Evolutionary conservation across 2,329 filamentous ascomycete genomes (phyloP).

Genomic region (Cryphonectria nitschkei): DNA sequence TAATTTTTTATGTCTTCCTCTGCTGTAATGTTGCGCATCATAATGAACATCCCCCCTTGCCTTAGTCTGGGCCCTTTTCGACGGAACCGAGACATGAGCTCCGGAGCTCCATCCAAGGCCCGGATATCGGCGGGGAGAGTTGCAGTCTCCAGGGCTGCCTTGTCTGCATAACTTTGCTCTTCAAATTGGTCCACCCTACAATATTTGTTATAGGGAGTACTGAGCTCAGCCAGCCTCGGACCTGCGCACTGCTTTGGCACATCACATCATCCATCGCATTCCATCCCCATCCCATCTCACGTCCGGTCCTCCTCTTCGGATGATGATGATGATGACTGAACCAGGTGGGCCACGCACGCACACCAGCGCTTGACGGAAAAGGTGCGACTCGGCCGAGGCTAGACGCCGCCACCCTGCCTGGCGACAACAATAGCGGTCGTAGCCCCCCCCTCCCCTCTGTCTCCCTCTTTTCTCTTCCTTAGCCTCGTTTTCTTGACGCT

Average conservation of each 20-base stretch:
- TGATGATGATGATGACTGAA: background rate
- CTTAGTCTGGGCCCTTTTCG: background rate
- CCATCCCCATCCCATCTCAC: background rate
- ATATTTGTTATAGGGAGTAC: background rate
- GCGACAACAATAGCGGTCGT: background rate
- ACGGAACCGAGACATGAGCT: background rate
- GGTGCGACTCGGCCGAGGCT: slow-evolving; percentile 1
- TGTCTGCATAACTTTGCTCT: background rate
- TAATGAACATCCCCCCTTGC: background rate
- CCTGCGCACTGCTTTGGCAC: background rate
- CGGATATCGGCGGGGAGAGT: background rate
- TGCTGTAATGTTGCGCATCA: background rate
- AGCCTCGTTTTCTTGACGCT: background rate
- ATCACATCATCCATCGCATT: background rate
- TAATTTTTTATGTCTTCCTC: background rate
- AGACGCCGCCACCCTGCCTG: background rate
- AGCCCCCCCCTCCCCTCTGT: too few relatives aligned
- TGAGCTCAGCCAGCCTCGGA: background rate
- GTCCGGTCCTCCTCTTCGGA: background rate
- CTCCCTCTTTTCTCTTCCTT: background rate
- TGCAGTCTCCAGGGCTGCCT: background rate
- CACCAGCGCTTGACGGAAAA: slow-evolving; percentile 3
- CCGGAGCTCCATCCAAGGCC: background rate
- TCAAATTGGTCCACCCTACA: background rate
- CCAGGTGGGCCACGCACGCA: slow-evolving; percentile 5